These are phyloP conservation scores for Onygenales sp. DNA, from an alignment of 2,329 filamentous ascomycete species.

Conservation along the genomic window DNA sequence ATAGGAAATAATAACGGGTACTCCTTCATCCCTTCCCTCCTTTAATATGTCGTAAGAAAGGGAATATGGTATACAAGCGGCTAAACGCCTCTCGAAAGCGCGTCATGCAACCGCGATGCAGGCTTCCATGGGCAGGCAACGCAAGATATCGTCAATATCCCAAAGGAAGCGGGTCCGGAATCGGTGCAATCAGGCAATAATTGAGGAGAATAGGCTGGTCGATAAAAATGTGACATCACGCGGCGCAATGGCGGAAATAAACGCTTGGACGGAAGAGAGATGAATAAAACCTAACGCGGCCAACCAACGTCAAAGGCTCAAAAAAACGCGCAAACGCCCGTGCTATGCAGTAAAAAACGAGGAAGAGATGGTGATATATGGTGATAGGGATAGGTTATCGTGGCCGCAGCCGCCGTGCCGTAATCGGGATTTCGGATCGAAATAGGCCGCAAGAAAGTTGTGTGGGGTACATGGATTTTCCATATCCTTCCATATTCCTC, in stretches of 20 bases:
- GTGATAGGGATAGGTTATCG: not conserved
- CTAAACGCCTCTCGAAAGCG: not conserved
- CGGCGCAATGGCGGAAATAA: not conserved
- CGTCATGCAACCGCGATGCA: too few species aligned
- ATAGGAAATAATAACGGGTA: not conserved
- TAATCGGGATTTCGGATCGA: not conserved
- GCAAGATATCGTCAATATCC: too few species aligned
- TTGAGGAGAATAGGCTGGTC: not conserved
- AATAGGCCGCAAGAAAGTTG: not conserved
- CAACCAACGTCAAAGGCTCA: not conserved
- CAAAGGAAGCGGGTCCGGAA: too few species aligned
- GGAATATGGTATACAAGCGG: not conserved
- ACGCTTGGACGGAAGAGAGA: not conserved
- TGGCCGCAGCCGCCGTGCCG: not conserved
- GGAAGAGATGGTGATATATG: not conserved
- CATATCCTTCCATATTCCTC: not conserved
- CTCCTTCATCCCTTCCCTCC: not conserved
- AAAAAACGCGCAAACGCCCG: not conserved
- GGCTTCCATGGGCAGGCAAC: too few species aligned
- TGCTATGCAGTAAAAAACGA: conserved; percentile 4
- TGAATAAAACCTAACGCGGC: not conserved
- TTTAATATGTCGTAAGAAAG: not conserved
- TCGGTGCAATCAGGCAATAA: too few species aligned
- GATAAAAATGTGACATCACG: not conserved
- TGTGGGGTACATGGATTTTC: not conserved